Evolutionary conservation across 2,329 filamentous ascomycete species (phyloP).

Genomic region (Fusarium solani-melongenae): DNA sequence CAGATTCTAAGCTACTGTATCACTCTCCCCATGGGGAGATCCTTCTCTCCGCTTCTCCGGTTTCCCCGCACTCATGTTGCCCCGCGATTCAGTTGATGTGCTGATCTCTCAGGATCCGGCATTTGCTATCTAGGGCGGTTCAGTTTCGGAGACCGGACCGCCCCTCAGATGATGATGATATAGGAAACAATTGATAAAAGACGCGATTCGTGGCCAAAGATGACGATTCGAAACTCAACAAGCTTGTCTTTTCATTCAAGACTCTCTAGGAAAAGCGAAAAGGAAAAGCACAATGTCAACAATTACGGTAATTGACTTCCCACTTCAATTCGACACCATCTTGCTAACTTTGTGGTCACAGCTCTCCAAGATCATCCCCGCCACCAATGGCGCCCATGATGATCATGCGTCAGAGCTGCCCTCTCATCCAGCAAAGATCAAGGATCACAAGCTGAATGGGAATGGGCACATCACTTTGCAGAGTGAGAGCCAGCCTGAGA

Average conservation of each 20-base stretch:
- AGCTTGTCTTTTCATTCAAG: not conserved
- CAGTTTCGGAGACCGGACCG: not conserved
- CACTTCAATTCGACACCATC: not conserved
- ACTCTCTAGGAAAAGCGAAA: not conserved
- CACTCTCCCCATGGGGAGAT: not conserved
- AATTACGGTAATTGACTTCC: not conserved
- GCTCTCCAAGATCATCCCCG: slow-evolving; percentile 15
- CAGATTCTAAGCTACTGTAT: not conserved
- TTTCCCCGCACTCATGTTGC: not conserved
- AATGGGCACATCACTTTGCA: not conserved
- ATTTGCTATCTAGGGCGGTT: not conserved
- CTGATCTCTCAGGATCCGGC: not conserved
- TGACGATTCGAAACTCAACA: not conserved
- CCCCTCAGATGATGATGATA: not conserved
- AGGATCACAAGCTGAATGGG: not conserved
- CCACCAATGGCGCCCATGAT: slow-evolving; percentile 2
- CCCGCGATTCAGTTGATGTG: not conserved
- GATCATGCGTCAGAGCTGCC: not conserved
- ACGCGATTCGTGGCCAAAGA: not conserved
- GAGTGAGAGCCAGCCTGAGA: not conserved
- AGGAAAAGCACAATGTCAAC: not conserved
- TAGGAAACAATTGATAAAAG: not conserved
- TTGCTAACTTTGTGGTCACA: not conserved
- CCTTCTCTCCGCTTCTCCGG: not conserved
- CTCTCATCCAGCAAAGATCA: not conserved